phyloP scores from a whole-genome alignment of 495 filamentous ascomycete species.

The Penicillium bovifimosum region DNA sequence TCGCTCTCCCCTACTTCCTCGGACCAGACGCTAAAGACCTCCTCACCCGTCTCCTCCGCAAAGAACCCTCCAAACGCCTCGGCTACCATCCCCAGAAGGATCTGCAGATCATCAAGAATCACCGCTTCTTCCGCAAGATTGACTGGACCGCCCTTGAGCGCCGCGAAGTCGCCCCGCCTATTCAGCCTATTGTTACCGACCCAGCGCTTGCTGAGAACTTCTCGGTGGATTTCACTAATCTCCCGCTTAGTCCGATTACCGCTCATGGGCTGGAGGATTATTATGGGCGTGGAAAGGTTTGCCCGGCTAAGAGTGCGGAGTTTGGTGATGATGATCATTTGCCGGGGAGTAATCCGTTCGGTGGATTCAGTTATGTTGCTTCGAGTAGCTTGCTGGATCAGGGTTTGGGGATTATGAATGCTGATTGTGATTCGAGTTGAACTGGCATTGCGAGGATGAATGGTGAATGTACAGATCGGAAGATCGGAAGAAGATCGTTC shows the following conservation, averaged over 20 bases:
- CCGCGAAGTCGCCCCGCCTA: conserved; percentile 77
- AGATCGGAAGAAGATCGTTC: too few relatives aligned
- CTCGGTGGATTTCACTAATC: conserved; percentile 73
- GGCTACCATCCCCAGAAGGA: conserved; percentile 87
- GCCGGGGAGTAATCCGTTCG: conserved; percentile 67
- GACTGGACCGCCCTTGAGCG: conserved; percentile 80
- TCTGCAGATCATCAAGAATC: conserved; percentile 76
- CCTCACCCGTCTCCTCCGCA: conserved; percentile 78
- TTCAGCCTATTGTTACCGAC: conserved; percentile 86
- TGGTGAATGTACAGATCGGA: too few relatives aligned
- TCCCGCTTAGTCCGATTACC: conserved; percentile 69
- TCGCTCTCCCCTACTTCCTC: conserved; percentile 80
- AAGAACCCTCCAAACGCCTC: conserved; percentile 83
- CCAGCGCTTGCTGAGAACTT: conserved; percentile 97
- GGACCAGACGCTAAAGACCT: conserved; percentile 88
- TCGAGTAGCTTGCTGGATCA: conserved; percentile 77
- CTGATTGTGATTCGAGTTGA: conserved; percentile 23
- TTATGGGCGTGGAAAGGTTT: conserved; percentile 28
- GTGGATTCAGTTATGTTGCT: conserved; percentile 94
- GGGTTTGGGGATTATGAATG: conserved; percentile 28
- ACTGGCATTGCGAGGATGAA: too few relatives aligned
- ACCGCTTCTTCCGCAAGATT: conserved; percentile 94
- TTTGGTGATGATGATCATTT: neutral
- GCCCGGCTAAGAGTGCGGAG: neutral
- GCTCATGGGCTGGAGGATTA: conserved; percentile 28